A percentile compares a stretch with the other conserved stretches of the same genome.
Conservation (phyloP, 306 rosid genomes). For the Cucumis melo region DNA sequence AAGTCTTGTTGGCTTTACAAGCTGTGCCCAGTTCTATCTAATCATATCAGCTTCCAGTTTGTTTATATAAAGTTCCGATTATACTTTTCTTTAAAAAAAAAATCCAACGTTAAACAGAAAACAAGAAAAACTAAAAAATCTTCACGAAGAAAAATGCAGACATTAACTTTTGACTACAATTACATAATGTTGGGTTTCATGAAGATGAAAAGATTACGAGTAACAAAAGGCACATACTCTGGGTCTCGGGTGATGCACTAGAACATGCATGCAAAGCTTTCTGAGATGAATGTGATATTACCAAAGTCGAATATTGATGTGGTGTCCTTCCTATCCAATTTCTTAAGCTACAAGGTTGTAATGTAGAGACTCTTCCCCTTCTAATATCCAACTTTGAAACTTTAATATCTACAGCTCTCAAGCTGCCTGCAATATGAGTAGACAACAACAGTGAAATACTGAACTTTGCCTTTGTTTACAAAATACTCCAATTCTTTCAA, state of each 20-base stretch:
- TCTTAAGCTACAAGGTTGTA: slow-evolving; percentile 28
- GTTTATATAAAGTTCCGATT: not conserved
- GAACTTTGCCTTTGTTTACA: too few species aligned
- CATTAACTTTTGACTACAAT: not conserved
- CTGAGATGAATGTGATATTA: slow-evolving; percentile 18
- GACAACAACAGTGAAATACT: not conserved
- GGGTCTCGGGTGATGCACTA: slow-evolving; percentile 18
- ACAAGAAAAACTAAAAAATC: not conserved
- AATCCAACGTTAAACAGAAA: not conserved
- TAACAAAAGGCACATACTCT: slow-evolving; percentile 27
- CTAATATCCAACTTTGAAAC: slow-evolving; percentile 27
- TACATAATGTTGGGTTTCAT: not conserved
- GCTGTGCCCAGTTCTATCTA: not conserved
- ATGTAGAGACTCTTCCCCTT: slow-evolving; percentile 22
- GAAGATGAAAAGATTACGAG: not conserved
- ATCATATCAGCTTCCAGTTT: not conserved
- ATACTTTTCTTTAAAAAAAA: not conserved
- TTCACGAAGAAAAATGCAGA: not conserved
- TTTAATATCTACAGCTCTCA: slow-evolving; percentile 34
- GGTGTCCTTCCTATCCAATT: slow-evolving; percentile 38
- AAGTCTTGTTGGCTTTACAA: not conserved
- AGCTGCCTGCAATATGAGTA: slow-evolving; percentile 39
- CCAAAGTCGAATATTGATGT: slow-evolving; percentile 26
- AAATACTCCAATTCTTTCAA: too few species aligned
- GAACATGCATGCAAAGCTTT: slow-evolving; percentile 14